Percentiles rank a stretch among this genome's conserved stretches.
phyloP scores from a whole-genome alignment of 306 rosid genomes.

The Hippophae gyantsensis region DNA sequence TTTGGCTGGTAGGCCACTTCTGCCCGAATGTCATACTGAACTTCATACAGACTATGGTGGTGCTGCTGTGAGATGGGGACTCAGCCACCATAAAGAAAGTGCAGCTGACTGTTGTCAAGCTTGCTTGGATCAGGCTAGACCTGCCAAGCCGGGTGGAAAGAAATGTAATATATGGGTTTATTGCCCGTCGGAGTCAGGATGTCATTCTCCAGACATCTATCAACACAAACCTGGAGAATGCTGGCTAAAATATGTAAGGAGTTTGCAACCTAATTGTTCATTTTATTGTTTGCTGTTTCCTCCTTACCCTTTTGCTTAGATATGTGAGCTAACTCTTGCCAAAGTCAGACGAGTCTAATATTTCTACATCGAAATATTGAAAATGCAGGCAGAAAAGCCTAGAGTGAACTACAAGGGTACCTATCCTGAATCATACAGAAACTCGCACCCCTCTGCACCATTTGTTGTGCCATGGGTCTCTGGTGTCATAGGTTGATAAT shows the following conservation, averaged over 20 bases:
- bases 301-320: not conserved
- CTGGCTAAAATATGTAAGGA: slow-evolving; percentile 89
- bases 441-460: slow-evolving; percentile 56
- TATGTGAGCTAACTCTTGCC: not conserved
- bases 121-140: slow-evolving; percentile 75
- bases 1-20: slow-evolving; percentile 74
- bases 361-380: slow-evolving; percentile 5
- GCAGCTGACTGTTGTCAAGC: slow-evolving; percentile 97
- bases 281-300: not conserved
- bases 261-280: slow-evolving; percentile 1
- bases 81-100: slow-evolving; percentile 81
- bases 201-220: slow-evolving; percentile 86
- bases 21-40: slow-evolving; percentile 57
- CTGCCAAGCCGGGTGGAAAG: slow-evolving; percentile 54
- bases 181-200: slow-evolving; percentile 78
- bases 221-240: slow-evolving; percentile 76
- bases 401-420: slow-evolving; percentile 55
- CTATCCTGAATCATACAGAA: slow-evolving; percentile 65
- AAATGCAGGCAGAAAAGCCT: slow-evolving; percentile 68
- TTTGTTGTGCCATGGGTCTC: slow-evolving; percentile 75
- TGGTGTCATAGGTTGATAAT: slow-evolving; percentile 42
- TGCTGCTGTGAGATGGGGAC: slow-evolving; percentile 92
- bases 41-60: slow-evolving; percentile 86
- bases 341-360: slow-evolving; percentile 10
- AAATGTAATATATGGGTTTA: slow-evolving; percentile 95